Conservation (phyloP, 2,329 filamentous ascomycete species). For the Colletotrichum sp. region DNA sequence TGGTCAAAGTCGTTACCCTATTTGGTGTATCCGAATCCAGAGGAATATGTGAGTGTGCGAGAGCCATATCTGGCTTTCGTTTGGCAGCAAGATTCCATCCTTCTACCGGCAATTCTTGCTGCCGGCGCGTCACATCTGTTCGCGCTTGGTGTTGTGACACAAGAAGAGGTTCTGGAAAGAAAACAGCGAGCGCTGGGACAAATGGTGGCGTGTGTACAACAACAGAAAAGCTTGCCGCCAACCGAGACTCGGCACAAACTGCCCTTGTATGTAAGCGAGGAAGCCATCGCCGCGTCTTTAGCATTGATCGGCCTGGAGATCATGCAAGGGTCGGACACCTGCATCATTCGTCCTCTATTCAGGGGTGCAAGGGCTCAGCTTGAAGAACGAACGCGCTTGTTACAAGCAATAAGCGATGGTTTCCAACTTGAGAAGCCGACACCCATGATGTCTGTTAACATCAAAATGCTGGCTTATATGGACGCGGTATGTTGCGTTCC, state of each 20-base stretch:
- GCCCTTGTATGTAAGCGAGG: not conserved
- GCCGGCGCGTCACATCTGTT: constrained; percentile 2
- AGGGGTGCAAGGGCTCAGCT: not conserved
- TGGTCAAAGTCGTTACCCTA: constrained; percentile 6
- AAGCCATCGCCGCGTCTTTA: constrained; percentile 5
- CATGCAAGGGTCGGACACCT: not conserved
- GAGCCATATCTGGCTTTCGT: constrained; percentile 8
- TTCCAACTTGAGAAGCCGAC: not conserved
- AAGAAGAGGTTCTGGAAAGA: constrained; percentile 1
- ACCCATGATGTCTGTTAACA: constrained; percentile 1
- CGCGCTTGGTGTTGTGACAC: not conserved
- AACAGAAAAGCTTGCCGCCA: not conserved
- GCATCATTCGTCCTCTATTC: not conserved
- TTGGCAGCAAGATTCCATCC: not conserved
- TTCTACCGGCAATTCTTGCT: not conserved
- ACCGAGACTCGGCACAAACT: not conserved
- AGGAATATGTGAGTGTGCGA: not conserved
- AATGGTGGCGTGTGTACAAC: not conserved
- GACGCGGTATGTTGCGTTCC: constrained; percentile 7
- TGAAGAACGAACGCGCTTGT: not conserved
- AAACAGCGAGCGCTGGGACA: constrained; percentile 6
- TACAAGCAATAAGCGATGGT: not conserved
- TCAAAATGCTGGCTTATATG: constrained; percentile 15
- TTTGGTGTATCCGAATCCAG: constrained; percentile 3
- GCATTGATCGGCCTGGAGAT: constrained; percentile 7